Base-by-base conservation (phyloP, 352 stramenopile species). In the Halophytophthora batemanensis region DNA sequence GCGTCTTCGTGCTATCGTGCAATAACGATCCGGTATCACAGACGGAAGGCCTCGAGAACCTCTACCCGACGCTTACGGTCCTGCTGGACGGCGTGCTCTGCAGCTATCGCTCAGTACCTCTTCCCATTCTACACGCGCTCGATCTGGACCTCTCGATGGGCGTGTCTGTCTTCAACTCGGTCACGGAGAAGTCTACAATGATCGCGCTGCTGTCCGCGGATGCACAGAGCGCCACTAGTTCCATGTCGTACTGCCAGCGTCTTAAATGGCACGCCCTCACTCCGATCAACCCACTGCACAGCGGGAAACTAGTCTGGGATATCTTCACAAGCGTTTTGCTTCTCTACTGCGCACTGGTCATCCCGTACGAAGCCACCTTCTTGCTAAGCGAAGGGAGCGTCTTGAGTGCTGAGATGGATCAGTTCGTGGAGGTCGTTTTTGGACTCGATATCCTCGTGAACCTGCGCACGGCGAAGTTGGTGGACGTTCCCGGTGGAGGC, bases 121-220 rank as follows among this genome's bases (percentile, higher is more conserved):
- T 87, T 1, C 47, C 64, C 14, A 69, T 90, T 23, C 51, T 90
- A 12, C 64, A 84, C 40, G 70, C 65, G 12, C 74, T 90, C 36
- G 82, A 81, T 3, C 64, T 90, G 15, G 76, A 90, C 23, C 52
- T 90, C 2, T 87, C 76, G 12, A 87, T 90, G 79, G 79, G 79
- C 1, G 64, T 90, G 17, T 90, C 79, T 0, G 79, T 90, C 1
- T 90, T 90, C 49, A 90, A 90, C 46, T 90, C 79, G 2, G 61
- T 51, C 1, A 77, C 70, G 2, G 79, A 90, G 38, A 90, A 87
- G 40, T 69, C 80, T 45, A 78, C 78, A 11, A 86, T 87, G 74
- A 78, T 78, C 38, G 74, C 61, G 28, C 50, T 90, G 11, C 50
- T 88, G 17, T 70, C 77, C 19, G 59, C 66, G 25, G 61, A 77